Evolutionary conservation across 257 asterid species (phyloP), one percentile per base, ranked within the genome.

Genomic region (Solanum paucissectum): DNA sequence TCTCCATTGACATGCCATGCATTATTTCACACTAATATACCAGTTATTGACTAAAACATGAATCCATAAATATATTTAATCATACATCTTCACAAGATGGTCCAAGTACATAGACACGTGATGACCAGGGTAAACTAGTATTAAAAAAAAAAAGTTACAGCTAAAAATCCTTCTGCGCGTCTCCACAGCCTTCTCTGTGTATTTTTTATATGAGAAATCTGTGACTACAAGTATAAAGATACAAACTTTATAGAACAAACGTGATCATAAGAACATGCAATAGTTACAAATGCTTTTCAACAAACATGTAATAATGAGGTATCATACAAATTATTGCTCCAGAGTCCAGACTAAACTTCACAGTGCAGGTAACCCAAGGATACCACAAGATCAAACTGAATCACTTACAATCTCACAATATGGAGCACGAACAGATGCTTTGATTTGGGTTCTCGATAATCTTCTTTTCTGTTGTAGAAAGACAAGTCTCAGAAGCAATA

Each of bases 351-450:
- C 91, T 71, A 86, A 82, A 85, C 89, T 86, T 87, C 92, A 87
- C 89, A 88, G 89, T 21, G 87, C 90, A 87, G 75, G 84, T 85
- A 74, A 83, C 88, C 86, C 88, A 76, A 66, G 44, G 85, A 76
- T 86, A 83, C 90, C 88, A 88, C 84, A 86, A 85, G 91, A 87
- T 87, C 77, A 88, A 87, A 84, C 88, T 68, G 88, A 83, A 76
- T 62, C 88, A 87, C 90, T 86, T 88, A 42, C 90, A 84, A 58
- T 64, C 91, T 93, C 91, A 93, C 93, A 93, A 87, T 90, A 93
- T 90, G 87, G 94, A 87, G 87, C 95, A 93, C 2, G 93, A 87
- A 87, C 95, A 93, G 27, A 88, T 76, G 86, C 88, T 91, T 89
- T 89, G 91, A 89, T 90, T 91, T 68, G 93, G 92, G 73, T 66